These are phyloP conservation scores for Tuber umbilicatum DNA, from an alignment of 495 filamentous ascomycete species.

Conservation along the genomic window DNA sequence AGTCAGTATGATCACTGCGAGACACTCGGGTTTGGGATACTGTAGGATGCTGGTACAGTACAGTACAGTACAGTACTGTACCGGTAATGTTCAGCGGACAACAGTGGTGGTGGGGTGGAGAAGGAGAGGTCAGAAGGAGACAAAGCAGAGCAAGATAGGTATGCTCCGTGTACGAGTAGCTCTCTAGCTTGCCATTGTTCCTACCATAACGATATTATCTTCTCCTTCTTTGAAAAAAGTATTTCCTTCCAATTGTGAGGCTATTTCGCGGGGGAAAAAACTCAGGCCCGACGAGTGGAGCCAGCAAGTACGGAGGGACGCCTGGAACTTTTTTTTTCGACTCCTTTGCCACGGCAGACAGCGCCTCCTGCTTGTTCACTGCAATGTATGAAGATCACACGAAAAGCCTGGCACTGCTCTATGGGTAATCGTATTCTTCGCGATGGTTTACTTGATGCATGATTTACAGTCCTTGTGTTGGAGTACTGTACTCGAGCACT, in stretches of 20 bases:
- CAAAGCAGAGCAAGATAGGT: not conserved
- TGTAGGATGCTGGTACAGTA: not conserved
- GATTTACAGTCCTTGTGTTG: not conserved
- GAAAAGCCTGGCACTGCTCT: not conserved
- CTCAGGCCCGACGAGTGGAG: slow-evolving; percentile 5
- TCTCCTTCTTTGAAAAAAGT: not conserved
- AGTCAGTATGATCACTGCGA: not conserved
- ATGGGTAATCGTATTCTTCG: not conserved
- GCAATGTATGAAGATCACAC: not conserved
- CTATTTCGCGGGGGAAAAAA: not conserved
- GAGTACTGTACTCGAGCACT: not conserved
- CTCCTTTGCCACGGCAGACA: not conserved
- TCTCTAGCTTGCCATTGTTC: too few relatives aligned
- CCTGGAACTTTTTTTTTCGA: not conserved
- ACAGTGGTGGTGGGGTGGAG: not conserved
- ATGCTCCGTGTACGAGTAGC: not conserved
- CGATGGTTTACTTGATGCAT: not conserved
- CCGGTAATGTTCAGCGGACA: not conserved
- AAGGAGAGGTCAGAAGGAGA: not conserved
- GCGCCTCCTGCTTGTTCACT: not conserved
- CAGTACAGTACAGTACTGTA: not conserved
- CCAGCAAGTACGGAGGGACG: not conserved
- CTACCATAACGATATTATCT: not conserved
- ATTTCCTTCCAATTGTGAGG: not conserved
- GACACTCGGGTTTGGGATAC: not conserved